A percentile compares a stretch with the other conserved stretches of the same genome.
Conservation (phyloP, 192 early-diverging fungal genomes). For the Umbelopsis sp. region DNA sequence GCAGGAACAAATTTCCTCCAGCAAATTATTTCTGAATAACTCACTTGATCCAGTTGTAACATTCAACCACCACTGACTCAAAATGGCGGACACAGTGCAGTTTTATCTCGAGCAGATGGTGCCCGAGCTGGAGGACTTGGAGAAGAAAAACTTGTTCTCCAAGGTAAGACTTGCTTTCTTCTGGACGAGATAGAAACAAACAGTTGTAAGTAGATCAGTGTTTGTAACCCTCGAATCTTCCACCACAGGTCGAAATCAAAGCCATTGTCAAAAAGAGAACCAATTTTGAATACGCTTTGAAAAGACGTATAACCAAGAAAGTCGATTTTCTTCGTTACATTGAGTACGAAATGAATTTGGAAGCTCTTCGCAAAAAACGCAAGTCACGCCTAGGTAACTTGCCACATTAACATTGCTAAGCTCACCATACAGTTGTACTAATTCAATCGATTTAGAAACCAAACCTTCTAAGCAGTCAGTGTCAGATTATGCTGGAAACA, state of each 20-base stretch:
- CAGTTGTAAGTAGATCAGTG: neutral
- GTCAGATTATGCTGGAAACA: constrained; percentile 74
- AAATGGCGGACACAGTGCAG: constrained; percentile 90
- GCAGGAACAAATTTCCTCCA: constrained; percentile 20
- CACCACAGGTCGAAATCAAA: constrained; percentile 75
- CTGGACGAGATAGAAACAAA: neutral
- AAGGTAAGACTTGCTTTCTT: constrained; percentile 52
- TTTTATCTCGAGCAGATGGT: constrained; percentile 93
- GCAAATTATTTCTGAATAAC: constrained; percentile 15
- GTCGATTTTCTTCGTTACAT: constrained; percentile 91
- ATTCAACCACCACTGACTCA: constrained; percentile 26
- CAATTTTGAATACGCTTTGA: constrained; percentile 85
- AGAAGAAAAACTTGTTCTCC: constrained; percentile 78
- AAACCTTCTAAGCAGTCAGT: constrained; percentile 41
- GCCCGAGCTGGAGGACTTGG: constrained; percentile 88
- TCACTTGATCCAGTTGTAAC: neutral
- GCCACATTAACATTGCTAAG: too few species aligned
- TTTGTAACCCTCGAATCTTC: constrained; percentile 1
- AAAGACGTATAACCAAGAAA: constrained; percentile 72
- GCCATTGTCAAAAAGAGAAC: constrained; percentile 87
- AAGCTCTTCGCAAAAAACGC: constrained; percentile 78
- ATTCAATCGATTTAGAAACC: neutral
- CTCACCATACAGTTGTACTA: neutral
- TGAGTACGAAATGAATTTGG: constrained; percentile 94
- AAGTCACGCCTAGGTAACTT: constrained; percentile 62